Base-by-base conservation (phyloP, 75 land plant genomes). In the Adiantum capillusveneris region DNA sequence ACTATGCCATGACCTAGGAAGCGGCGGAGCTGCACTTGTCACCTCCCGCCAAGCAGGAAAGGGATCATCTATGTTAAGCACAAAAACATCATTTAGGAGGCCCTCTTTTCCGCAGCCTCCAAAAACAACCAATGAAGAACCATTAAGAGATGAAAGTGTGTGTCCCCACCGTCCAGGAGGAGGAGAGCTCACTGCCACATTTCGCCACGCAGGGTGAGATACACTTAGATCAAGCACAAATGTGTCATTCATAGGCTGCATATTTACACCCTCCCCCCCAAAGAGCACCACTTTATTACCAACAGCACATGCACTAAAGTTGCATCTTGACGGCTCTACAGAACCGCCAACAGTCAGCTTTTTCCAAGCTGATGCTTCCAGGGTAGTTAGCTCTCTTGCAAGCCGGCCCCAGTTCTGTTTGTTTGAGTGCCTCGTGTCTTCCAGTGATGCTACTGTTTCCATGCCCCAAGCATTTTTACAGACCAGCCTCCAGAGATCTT, bases 231-330 rank as follows among this genome's bases (percentile, higher is more conserved):
- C 75, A 19, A 88, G 74, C 42, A 88, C 93, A 74, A 84, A 84
- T 1, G 88, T 88, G 55, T 88, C 93, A 65, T 88, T 81, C 89
- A 88, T 81, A 24, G 93, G 93, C 56, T 88, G 85, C 88, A 88
- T 88, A 50, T 88, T 82, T 16, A 84, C 74, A 34, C 93, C 93
- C 72, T 88, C 93, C 0, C 85, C 93, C 37, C 88, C 81, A 58
- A 84, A 84, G 7, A 85, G 63, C 11, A 85, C 89, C 18, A 85
- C 62, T 26, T 74, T 68, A 50, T 72, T 85, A 0, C 85, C 85
- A 12, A 77, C 89, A 27, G 85, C 89, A 73, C 89, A 85, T 7
- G 85, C 82, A 71, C 85, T 85, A 45, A 85, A 85, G 43, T 85
- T 85, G 71, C 85, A 82, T 30, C 89, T 70, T 43, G 80, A 85